Conservation (phyloP, 768 basidiomycete species). For the Kwoniella pini region DNA sequence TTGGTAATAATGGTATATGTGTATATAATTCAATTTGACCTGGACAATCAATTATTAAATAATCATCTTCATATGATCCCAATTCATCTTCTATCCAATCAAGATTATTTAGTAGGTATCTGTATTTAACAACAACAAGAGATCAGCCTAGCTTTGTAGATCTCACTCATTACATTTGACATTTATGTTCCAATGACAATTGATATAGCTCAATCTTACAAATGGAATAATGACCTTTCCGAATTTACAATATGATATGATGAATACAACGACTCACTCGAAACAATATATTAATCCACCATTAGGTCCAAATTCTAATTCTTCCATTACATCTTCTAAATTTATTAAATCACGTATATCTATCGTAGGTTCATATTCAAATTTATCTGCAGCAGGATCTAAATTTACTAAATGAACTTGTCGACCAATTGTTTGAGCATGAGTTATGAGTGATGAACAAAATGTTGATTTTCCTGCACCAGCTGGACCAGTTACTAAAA, state of each 20-base stretch:
- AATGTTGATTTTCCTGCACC: conserved; percentile 98
- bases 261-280: conserved; percentile 95
- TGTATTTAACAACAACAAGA: conserved; percentile 49
- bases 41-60: conserved; percentile 60
- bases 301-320: conserved; percentile 93
- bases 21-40: conserved; percentile 96
- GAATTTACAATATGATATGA: too few species aligned
- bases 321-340: conserved; percentile 92
- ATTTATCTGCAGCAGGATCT: conserved; percentile 91
- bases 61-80: conserved; percentile 93
- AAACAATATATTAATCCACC: conserved; percentile 98
- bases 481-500: conserved; percentile 72
- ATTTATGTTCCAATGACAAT: too few species aligned
- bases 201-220: too few species aligned
- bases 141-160: background rate
- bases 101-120: conserved; percentile 93
- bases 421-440: conserved; percentile 77
- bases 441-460: conserved; percentile 80
- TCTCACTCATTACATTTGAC: too few species aligned
- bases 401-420: conserved; percentile 92
- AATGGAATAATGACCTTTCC: too few species aligned
- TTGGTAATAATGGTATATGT: conserved; percentile 93
- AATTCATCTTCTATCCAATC: conserved; percentile 98
- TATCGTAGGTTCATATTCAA: conserved; percentile 87
- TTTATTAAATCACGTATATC: conserved; percentile 93